A percentile compares a stretch with the other conserved stretches of the same genome.
These are phyloP conservation scores for Fusarium nanum DNA, from an alignment of 2,329 filamentous ascomycete species.

Conservation along the genomic window DNA sequence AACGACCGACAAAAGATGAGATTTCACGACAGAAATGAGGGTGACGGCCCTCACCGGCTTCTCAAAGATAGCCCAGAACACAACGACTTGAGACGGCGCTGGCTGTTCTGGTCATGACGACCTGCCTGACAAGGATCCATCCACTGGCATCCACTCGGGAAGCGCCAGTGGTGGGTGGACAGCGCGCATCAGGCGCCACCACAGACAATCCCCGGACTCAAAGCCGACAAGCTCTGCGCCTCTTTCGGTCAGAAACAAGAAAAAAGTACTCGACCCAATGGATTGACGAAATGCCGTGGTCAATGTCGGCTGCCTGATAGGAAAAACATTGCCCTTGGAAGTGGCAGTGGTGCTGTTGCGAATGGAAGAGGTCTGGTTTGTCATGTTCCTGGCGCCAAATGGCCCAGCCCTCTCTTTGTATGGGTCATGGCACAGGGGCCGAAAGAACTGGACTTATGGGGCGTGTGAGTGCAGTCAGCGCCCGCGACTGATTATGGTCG, in stretches of 20 bases:
- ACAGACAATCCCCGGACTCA: constrained; percentile 46
- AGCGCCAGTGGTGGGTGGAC: constrained; percentile 47
- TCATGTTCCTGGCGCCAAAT: constrained; percentile 32
- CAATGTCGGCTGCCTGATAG: background rate
- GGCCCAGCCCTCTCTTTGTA: constrained; percentile 20
- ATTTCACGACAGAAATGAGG: constrained; percentile 25
- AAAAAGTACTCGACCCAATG: constrained; percentile 24
- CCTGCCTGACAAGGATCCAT: constrained; percentile 46
- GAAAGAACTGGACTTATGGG: constrained; percentile 15
- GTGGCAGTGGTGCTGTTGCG: constrained; percentile 14
- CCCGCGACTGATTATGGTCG: constrained; percentile 29
- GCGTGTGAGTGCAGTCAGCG: constrained; percentile 23
- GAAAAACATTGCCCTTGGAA: background rate
- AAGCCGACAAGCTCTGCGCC: constrained; percentile 44
- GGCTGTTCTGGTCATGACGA: constrained; percentile 46
- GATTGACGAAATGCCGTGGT: constrained; percentile 2
- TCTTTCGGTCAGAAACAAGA: constrained; percentile 32
- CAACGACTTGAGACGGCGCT: constrained; percentile 44
- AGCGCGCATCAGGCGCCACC: constrained; percentile 48
- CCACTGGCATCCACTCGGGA: constrained; percentile 47
- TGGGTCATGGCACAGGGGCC: constrained; percentile 37
- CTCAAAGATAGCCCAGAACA: constrained; percentile 35
- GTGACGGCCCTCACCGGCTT: constrained; percentile 37
- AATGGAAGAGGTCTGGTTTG: constrained; percentile 3
- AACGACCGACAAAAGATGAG: constrained; percentile 14